Evolutionary conservation across 805 yeast genomes (phyloP).

Genomic region (Candida maris): DNA sequence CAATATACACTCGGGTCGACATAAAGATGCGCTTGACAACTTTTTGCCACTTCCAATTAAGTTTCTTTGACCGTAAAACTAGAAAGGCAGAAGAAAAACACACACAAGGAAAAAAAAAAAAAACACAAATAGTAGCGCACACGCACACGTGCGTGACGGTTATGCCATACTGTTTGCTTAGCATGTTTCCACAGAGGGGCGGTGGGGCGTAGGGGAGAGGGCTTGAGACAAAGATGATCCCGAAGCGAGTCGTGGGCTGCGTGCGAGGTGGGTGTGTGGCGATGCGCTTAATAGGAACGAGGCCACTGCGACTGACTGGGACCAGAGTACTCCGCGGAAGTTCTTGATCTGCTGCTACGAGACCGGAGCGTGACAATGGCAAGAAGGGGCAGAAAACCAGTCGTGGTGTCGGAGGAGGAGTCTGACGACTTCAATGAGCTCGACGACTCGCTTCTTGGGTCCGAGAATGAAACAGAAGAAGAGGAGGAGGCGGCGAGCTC

Average conservation of each 20-base stretch:
- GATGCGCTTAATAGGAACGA: too few relatives aligned
- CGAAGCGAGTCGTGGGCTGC: too few relatives aligned
- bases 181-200: too few relatives aligned
- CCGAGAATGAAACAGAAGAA: slow-evolving; percentile 2
- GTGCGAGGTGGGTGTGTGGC: too few relatives aligned
- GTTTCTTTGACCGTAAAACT: slow-evolving; percentile 2
- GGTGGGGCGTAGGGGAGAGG: too few relatives aligned
- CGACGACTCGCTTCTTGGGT: slow-evolving; percentile 1
- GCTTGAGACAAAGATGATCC: too few relatives aligned
- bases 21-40: neutral
- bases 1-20: slow-evolving; percentile 14
- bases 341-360: too few relatives aligned
- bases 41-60: neutral
- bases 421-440: slow-evolving; percentile 1
- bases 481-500: neutral
- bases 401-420: neutral
- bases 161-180: too few relatives aligned
- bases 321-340: too few relatives aligned
- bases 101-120: neutral
- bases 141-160: too few relatives aligned
- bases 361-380: slow-evolving; percentile 1
- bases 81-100: slow-evolving; percentile 2
- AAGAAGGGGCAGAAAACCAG: neutral
- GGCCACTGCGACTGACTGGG: too few relatives aligned
- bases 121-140: too few relatives aligned